phyloP scores from a whole-genome alignment of 257 asterid species.

The Capsicum baccatum region DNA sequence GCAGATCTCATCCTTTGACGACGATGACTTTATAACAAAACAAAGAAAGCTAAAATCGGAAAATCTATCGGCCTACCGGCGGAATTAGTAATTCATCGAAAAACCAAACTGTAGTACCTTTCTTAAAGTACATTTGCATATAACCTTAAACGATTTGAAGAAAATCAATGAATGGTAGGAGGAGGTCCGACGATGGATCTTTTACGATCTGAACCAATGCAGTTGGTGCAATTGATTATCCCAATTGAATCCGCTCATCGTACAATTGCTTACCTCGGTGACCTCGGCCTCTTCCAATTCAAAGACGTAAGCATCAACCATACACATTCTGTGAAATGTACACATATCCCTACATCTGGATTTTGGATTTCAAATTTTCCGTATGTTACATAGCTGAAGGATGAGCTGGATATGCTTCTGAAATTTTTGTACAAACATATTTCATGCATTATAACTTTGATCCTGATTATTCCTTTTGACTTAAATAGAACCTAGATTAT shows the following conservation, averaged over 20 bases:
- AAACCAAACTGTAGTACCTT: not conserved
- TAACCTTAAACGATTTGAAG: not conserved
- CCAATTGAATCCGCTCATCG: constrained; percentile 64
- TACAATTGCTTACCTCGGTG: constrained; percentile 65
- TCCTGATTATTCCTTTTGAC: not conserved
- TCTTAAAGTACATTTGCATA: not conserved
- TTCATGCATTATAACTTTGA: constrained; percentile 20
- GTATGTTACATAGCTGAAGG: not conserved
- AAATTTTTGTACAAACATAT: not conserved
- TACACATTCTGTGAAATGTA: not conserved
- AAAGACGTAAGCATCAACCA: constrained; percentile 57
- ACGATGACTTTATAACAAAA: not conserved
- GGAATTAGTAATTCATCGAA: not conserved
- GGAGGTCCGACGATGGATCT: constrained; percentile 59
- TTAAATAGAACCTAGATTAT: not conserved
- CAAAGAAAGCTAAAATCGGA: not conserved
- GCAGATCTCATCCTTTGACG: not conserved
- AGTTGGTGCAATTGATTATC: constrained; percentile 61
- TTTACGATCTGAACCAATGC: constrained; percentile 73
- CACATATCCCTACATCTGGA: not conserved
- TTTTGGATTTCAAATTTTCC: not conserved
- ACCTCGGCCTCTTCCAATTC: constrained; percentile 66
- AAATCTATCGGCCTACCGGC: not conserved
- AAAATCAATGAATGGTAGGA: constrained; percentile 22
- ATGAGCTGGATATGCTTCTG: not conserved